phyloP scores from a whole-genome alignment of 2,329 filamentous ascomycete species.

The Aspergillus uvarum region DNA sequence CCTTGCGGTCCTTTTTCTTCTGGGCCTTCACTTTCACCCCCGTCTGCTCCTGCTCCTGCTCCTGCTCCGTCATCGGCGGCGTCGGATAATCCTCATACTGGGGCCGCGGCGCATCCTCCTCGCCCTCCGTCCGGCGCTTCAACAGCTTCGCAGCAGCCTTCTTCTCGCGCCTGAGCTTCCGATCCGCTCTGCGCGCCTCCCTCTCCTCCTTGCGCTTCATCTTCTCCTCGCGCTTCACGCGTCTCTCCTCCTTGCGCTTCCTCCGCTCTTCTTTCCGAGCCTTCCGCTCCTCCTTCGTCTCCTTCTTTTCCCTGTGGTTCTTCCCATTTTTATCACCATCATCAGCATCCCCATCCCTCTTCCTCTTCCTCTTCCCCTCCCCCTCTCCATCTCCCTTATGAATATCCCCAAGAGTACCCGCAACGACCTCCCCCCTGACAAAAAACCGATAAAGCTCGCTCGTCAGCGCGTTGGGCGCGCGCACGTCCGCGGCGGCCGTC shows the following conservation, averaged over 20 bases:
- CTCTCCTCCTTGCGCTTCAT: constrained; percentile 27
- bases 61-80: constrained; percentile 29
- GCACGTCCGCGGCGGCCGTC: constrained; percentile 52
- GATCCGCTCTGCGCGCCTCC: constrained; percentile 26
- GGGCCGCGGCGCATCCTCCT: constrained; percentile 19
- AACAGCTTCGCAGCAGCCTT: constrained; percentile 10
- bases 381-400: constrained; percentile 7
- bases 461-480: constrained; percentile 43
- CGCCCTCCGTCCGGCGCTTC: constrained; percentile 19
- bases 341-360: not conserved
- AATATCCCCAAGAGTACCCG: constrained; percentile 58
- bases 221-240: constrained; percentile 22
- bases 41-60: constrained; percentile 18
- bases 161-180: constrained; percentile 22
- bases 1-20: constrained; percentile 27
- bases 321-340: not conserved
- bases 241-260: constrained; percentile 13
- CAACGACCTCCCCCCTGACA: constrained; percentile 74
- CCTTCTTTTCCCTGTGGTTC: constrained; percentile 26
- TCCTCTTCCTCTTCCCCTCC: constrained; percentile 5
- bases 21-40: constrained; percentile 20
- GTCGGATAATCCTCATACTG: constrained; percentile 34
- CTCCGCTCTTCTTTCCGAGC: constrained; percentile 18
- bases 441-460: constrained; percentile 76
- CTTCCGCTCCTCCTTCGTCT: constrained; percentile 33